Percentiles rank a stretch among this genome's conserved stretches.
Conservation (phyloP, 2,329 filamentous ascomycete species). For the Ascochyta rabiei region DNA sequence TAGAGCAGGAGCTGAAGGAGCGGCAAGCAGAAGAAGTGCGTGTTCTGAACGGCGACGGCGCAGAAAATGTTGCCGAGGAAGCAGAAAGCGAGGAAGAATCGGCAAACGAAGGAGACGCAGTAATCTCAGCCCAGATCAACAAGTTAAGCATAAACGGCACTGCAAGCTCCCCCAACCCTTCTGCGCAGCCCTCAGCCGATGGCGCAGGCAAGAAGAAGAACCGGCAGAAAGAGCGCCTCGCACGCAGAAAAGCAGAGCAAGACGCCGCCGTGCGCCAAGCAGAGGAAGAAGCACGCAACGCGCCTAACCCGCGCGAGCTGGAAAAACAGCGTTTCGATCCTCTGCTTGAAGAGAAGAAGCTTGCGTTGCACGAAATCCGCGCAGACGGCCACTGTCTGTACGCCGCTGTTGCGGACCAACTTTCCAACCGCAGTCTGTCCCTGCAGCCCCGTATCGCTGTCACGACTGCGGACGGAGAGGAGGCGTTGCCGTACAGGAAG, state of each 20-base stretch:
- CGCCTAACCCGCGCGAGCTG: conserved; percentile 47
- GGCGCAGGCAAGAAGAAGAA: conserved; percentile 68
- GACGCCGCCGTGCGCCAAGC: conserved; percentile 72
- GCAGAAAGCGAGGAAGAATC: conserved; percentile 15
- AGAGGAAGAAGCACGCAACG: conserved; percentile 69
- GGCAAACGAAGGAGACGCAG: background rate
- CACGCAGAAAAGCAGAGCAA: conserved; percentile 84
- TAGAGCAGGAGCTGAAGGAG: conserved; percentile 63
- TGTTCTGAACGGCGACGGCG: conserved; percentile 41
- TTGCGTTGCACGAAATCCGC: conserved; percentile 78
- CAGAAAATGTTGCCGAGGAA: conserved; percentile 22
- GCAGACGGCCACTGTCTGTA: conserved; percentile 97
- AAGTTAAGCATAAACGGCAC: conserved; percentile 14
- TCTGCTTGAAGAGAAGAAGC: conserved; percentile 66
- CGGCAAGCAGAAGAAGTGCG: conserved; percentile 60
- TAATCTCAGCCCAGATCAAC: background rate
- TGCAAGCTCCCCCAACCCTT: background rate
- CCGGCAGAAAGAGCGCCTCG: conserved; percentile 87
- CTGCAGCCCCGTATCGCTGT: conserved; percentile 44
- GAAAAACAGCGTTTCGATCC: conserved; percentile 66
- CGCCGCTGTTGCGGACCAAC: conserved; percentile 85
- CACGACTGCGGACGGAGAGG: conserved; percentile 26
- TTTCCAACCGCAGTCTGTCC: conserved; percentile 56
- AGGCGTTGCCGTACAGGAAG: conserved; percentile 60
- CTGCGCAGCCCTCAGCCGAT: conserved; percentile 1